These are phyloP conservation scores for Penicillium sp. DNA, from an alignment of 2,329 filamentous ascomycete genomes.

Conservation along the genomic window DNA sequence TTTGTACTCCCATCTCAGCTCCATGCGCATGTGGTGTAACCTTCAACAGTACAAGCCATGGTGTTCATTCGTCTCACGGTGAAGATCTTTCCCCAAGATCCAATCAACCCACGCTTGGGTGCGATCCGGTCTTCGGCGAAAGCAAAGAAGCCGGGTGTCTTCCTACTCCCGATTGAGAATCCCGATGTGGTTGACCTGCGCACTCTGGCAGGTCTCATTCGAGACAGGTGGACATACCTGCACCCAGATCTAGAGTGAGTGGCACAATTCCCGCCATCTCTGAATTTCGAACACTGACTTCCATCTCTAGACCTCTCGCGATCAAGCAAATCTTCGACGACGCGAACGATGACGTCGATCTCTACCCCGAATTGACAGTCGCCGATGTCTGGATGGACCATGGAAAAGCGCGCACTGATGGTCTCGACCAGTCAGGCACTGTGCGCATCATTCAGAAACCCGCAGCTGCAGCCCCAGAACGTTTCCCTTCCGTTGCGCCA, in stretches of 20 bases:
- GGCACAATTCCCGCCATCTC: background rate
- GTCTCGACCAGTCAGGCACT: slow-evolving; percentile 36
- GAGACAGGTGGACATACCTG: slow-evolving; percentile 36
- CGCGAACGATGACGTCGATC: slow-evolving; percentile 31
- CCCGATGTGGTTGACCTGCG: slow-evolving; percentile 35
- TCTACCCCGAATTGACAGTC: slow-evolving; percentile 36
- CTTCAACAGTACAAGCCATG: slow-evolving; percentile 21
- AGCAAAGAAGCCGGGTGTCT: slow-evolving; percentile 25
- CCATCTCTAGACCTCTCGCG: slow-evolving; percentile 29
- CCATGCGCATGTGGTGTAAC: no score
- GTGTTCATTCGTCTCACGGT: slow-evolving; percentile 40
- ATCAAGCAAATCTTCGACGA: slow-evolving; percentile 43
- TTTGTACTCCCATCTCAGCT: no score
- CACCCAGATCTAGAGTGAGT: slow-evolving; percentile 36
- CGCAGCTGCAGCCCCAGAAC: slow-evolving; percentile 19
- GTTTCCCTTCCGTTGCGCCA: slow-evolving; percentile 38
- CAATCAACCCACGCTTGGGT: slow-evolving; percentile 8
- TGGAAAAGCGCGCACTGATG: slow-evolving; percentile 36
- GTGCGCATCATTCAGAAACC: slow-evolving; percentile 39
- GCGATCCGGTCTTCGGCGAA: slow-evolving; percentile 1
- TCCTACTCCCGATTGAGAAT: slow-evolving; percentile 32
- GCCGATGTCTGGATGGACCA: slow-evolving; percentile 42
- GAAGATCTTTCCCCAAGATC: slow-evolving; percentile 34
- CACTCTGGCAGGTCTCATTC: slow-evolving; percentile 33
- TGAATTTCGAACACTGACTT: slow-evolving; percentile 2